Evolutionary conservation across 345 rosid genomes (phyloP).

Genomic region (Eucalyptus sideroxylon): DNA sequence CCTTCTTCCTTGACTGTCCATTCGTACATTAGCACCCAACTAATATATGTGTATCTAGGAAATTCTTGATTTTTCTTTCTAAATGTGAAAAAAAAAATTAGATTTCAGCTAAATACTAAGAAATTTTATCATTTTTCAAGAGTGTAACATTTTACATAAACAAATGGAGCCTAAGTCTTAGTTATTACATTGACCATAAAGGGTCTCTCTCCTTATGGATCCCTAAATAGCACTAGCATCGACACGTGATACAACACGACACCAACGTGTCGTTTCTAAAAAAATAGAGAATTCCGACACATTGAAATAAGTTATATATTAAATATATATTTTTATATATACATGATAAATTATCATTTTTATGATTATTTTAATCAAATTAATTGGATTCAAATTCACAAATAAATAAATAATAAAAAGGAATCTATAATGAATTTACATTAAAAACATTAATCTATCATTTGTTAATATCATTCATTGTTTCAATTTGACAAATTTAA

Average conservation of each 20-base stretch:
- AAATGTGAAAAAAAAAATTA: not conserved
- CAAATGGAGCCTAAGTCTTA: not conserved
- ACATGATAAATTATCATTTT: no score
- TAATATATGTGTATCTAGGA: no score
- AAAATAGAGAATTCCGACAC: accelerated
- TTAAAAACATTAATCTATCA: no score
- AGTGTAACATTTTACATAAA: not conserved
- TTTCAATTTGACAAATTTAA: no score
- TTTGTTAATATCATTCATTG: no score
- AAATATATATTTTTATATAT: no score
- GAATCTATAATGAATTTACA: no score
- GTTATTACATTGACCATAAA: not conserved
- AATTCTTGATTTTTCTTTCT: not conserved
- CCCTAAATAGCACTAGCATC: not conserved
- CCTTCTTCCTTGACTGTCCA: accelerated
- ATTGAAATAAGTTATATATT: accelerated
- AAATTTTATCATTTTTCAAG: not conserved
- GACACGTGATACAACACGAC: accelerated
- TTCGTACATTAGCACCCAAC: not conserved
- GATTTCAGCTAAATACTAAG: no score
- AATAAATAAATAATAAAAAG: no score
- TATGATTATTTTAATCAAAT: no score
- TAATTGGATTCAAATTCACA: no score
- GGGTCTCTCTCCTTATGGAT: not conserved
- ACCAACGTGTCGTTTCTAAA: accelerated